Evolutionary conservation across 345 rosid species (phyloP).

Genomic region (Chamaenerion angustifolium): DNA sequence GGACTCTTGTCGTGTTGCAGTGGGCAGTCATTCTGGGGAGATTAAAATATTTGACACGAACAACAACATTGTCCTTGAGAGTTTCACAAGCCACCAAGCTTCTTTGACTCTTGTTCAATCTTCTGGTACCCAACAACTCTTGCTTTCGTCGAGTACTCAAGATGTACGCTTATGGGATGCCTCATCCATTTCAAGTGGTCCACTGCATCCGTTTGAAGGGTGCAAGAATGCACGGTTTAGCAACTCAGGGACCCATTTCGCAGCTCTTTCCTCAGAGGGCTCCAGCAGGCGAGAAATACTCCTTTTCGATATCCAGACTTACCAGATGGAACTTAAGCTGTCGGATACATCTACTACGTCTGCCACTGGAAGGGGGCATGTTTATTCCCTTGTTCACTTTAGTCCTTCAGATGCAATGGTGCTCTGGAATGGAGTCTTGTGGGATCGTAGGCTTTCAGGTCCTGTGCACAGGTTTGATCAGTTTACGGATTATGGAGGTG

Average conservation of each 20-base stretch:
- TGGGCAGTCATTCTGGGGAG: constrained; percentile 82
- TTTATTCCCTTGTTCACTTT: constrained; percentile 72
- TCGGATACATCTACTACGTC: constrained; percentile 34
- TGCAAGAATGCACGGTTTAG: constrained; percentile 88
- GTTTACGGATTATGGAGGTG: constrained; percentile 90
- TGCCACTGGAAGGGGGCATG: constrained; percentile 55
- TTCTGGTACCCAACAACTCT: constrained; percentile 38
- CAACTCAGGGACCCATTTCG: constrained; percentile 63
- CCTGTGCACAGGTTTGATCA: constrained; percentile 71
- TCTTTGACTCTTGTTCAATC: constrained; percentile 72
- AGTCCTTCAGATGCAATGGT: constrained; percentile 74
- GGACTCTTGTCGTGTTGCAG: constrained; percentile 73
- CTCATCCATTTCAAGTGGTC: constrained; percentile 49
- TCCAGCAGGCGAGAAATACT: constrained; percentile 55
- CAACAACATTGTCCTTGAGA: constrained; percentile 55
- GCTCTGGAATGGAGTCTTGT: constrained; percentile 85
- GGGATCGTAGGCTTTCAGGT: constrained; percentile 61
- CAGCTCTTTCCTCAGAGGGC: constrained; percentile 47
- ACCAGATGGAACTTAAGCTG: constrained; percentile 34
- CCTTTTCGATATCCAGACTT: constrained; percentile 70
- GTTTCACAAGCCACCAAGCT: constrained; percentile 60
- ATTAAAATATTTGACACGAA: constrained; percentile 61
- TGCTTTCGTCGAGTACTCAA: constrained; percentile 77
- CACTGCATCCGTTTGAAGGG: constrained; percentile 60
- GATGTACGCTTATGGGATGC: constrained; percentile 93